Evolutionary conservation across 2,329 filamentous ascomycete genomes (phyloP).

Genomic region (Clarireedia sp.): DNA sequence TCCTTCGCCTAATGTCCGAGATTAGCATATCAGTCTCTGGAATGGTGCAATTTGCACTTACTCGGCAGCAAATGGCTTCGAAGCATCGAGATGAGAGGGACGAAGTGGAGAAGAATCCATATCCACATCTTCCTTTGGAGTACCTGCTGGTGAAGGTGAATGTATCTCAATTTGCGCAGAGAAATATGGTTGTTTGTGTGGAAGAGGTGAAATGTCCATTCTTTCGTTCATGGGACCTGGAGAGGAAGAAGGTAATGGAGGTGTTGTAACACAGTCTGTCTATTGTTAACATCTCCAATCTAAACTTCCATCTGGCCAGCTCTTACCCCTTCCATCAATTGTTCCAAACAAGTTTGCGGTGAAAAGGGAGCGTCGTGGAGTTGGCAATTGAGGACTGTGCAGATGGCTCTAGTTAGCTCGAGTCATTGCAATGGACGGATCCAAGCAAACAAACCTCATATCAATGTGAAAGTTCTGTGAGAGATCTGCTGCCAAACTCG

Average conservation of each 20-base stretch:
- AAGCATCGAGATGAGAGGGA: constrained; percentile 40
- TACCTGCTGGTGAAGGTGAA: constrained; percentile 60
- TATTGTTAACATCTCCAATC: constrained; percentile 28
- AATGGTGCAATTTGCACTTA: constrained; percentile 34
- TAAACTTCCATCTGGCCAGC: constrained; percentile 25
- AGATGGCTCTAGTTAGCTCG: constrained; percentile 11
- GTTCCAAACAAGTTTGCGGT: constrained; percentile 57
- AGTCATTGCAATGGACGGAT: background rate
- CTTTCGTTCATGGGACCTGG: constrained; percentile 63
- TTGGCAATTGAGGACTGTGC: constrained; percentile 69
- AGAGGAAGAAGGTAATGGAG: constrained; percentile 77
- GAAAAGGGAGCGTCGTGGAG: constrained; percentile 78
- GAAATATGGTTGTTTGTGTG: constrained; percentile 71
- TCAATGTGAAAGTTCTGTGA: constrained; percentile 97
- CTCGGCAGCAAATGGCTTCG: constrained; percentile 44
- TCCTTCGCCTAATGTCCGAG: constrained; percentile 47
- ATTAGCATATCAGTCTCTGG: constrained; percentile 13
- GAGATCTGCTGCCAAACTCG: constrained; percentile 84
- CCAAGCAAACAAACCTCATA: constrained; percentile 59
- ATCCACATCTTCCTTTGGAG: constrained; percentile 36
- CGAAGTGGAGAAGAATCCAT: constrained; percentile 49
- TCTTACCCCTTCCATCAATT: constrained; percentile 41
- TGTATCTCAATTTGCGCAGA: constrained; percentile 53
- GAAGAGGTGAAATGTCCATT: constrained; percentile 92
- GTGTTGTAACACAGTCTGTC: constrained; percentile 70